Base-by-base conservation (phyloP, 1,139 yeast species). In the Geotrichum aggregatum region DNA sequence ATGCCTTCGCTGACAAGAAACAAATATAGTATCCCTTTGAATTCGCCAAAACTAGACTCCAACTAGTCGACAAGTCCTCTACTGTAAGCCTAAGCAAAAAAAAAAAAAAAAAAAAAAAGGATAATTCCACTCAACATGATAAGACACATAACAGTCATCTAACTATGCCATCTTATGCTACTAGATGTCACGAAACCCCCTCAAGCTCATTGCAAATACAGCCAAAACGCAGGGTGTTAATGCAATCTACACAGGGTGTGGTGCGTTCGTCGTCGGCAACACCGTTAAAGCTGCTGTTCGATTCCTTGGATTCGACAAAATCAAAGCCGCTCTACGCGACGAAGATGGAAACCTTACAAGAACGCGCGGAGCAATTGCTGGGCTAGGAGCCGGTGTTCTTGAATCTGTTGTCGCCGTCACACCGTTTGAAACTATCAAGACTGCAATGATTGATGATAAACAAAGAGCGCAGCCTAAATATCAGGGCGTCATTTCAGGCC, bases 351-450 rank as follows among this genome's bases (percentile, higher is more conserved):
- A 87, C 65, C 74, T 92, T 50, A 80, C 94, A 34, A 95, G 95
- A 3, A 84, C 95, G 3, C 72, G 96, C 62, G 98, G 98, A 56
- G 95, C 89, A 3, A 55, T 91, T 45, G 98, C 98, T 1, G 98
- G 98, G 10, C 74, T 92, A 43, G 98, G 98, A 42, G 98, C 98
- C 1, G 98, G 98, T 34, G 78, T 91, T 51, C 72, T 92, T 56
- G 98, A 92, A 67, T 85, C 95, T 53, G 84, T 89, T 30, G 76
- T 89, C 42, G 98, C 98, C 0, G 96, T 92, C 44, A 92, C 98
- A 1, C 98, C 98, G 3, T 89, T 91, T 56, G 98, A 92, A 70
- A 95, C 97, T 36, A 87, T 92, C 68, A 92, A 92, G 67, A 92
- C 98, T 0, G 97, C 94, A 0, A 77, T 89, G 70, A 92, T 92